Evolutionary conservation across 208 protist genomes (phyloP).

Genomic region (Naegleria fowleri): DNA sequence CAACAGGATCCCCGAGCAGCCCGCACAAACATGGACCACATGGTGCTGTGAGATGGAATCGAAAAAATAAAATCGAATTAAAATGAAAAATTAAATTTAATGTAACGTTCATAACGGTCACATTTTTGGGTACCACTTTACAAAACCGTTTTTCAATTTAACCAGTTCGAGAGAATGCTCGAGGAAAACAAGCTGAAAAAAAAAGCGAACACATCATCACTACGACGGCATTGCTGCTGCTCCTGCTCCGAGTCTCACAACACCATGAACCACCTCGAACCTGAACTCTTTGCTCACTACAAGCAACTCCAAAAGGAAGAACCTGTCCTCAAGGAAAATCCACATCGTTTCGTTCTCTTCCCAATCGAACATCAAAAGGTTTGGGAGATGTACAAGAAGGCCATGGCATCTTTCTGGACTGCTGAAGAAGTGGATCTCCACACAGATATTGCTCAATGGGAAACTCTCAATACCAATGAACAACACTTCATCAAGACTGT

Average conservation of each 20-base stretch:
- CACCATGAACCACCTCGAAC: not conserved
- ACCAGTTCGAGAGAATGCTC: too few relatives aligned
- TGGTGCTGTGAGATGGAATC: too few relatives aligned
- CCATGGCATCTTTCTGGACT: slow-evolving; percentile 90
- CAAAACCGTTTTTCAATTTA: too few relatives aligned
- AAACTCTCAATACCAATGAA: slow-evolving; percentile 85
- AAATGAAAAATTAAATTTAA: too few relatives aligned
- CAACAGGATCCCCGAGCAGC: too few relatives aligned
- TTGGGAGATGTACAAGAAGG: slow-evolving; percentile 99
- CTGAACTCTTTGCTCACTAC: not conserved
- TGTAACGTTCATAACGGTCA: too few relatives aligned
- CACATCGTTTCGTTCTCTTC: slow-evolving; percentile 94
- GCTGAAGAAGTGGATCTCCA: slow-evolving; percentile 96
- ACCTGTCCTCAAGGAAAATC: slow-evolving; percentile 64
- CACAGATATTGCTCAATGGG: slow-evolving; percentile 89
- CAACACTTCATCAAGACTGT: slow-evolving; percentile 97
- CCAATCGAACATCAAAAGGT: slow-evolving; percentile 93
- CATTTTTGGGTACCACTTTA: too few relatives aligned
- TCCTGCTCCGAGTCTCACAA: not conserved
- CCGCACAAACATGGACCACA: too few relatives aligned
- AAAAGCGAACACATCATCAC: too few relatives aligned
- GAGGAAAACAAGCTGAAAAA: too few relatives aligned
- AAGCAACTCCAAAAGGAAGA: not conserved
- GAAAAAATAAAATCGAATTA: too few relatives aligned
- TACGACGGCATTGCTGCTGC: too few relatives aligned